Percentiles rank a stretch among this genome's conserved stretches.
Evolutionary conservation across 352 stramenopile species (phyloP).

Genomic region (Phytophthora melonis): DNA sequence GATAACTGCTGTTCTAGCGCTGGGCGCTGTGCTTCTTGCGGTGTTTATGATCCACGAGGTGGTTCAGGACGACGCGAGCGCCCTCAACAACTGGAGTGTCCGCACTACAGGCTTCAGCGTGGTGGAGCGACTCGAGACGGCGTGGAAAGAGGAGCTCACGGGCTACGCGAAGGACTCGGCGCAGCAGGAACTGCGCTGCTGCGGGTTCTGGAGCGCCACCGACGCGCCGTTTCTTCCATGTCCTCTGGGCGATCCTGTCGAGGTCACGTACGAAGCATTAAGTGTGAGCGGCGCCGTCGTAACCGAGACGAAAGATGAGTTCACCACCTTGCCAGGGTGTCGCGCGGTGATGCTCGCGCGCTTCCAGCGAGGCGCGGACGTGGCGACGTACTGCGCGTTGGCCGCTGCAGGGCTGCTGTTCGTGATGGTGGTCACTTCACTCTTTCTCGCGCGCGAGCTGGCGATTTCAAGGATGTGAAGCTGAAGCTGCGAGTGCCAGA

Average conservation of each 20-base stretch:
- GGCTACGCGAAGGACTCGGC: conserved; percentile 55
- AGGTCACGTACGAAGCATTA: conserved; percentile 68
- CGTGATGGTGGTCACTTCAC: conserved; percentile 42
- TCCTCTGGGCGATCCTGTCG: conserved; percentile 48
- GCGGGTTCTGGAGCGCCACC: conserved; percentile 56
- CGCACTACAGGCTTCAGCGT: conserved; percentile 79
- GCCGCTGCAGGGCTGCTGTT: conserved; percentile 50
- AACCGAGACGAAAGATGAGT: conserved; percentile 52
- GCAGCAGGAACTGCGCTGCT: conserved; percentile 79
- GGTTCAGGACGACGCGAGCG: conserved; percentile 54
- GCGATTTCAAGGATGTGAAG: conserved; percentile 73
- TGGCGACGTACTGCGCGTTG: conserved; percentile 50
- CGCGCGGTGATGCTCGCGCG: conserved; percentile 57
- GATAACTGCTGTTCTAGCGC: conserved; percentile 50
- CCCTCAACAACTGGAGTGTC: conserved; percentile 74
- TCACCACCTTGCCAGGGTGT: conserved; percentile 62
- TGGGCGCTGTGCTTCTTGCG: conserved; percentile 46
- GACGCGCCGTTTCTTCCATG: conserved; percentile 66
- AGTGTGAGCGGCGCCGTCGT: conserved; percentile 68
- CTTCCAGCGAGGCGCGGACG: conserved; percentile 58
- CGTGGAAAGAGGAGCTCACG: conserved; percentile 54
- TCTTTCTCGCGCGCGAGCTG: conserved; percentile 73
- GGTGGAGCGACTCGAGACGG: conserved; percentile 48
- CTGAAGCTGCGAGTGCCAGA: conserved; percentile 69
- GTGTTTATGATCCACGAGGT: conserved; percentile 77